Percentiles rank a stretch among this genome's conserved stretches.
These are phyloP conservation scores for Populus deltoides DNA, from an alignment of 345 rosid species.

Conservation along the genomic window DNA sequence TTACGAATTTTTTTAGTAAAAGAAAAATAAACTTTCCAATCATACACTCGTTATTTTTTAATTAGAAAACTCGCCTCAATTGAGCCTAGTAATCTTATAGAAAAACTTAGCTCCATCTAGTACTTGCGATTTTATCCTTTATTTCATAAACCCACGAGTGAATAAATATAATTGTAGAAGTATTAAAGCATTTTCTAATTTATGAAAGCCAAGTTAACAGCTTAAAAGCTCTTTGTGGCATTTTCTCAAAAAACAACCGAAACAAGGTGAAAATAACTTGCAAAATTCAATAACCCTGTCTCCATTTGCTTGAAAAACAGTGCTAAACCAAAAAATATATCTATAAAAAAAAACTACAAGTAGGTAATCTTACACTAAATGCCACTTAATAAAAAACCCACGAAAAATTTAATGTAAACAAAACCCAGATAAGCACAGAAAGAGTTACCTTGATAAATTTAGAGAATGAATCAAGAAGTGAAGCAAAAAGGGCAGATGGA, in stretches of 20 bases:
- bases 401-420: background rate
- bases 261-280: background rate
- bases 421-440: background rate
- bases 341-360: background rate
- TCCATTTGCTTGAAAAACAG: background rate
- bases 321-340: background rate
- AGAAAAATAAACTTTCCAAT: too few species aligned
- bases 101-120: too few species aligned
- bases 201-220: background rate
- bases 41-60: too few species aligned
- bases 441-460: conserved; percentile 34
- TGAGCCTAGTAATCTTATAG: too few species aligned
- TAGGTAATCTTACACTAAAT: background rate
- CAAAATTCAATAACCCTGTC: background rate
- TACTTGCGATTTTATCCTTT: too few species aligned
- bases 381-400: background rate
- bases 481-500: conserved; percentile 51
- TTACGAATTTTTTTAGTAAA: too few species aligned
- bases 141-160: too few species aligned
- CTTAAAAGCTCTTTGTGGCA: too few species aligned
- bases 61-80: too few species aligned
- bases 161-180: too few species aligned
- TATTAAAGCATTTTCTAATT: background rate
- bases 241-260: too few species aligned
- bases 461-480: conserved; percentile 46